A percentile compares a stretch with the other conserved stretches of the same genome.
Conservation (phyloP, 2,329 filamentous ascomycete species). For the Exophiala oligosperma region DNA sequence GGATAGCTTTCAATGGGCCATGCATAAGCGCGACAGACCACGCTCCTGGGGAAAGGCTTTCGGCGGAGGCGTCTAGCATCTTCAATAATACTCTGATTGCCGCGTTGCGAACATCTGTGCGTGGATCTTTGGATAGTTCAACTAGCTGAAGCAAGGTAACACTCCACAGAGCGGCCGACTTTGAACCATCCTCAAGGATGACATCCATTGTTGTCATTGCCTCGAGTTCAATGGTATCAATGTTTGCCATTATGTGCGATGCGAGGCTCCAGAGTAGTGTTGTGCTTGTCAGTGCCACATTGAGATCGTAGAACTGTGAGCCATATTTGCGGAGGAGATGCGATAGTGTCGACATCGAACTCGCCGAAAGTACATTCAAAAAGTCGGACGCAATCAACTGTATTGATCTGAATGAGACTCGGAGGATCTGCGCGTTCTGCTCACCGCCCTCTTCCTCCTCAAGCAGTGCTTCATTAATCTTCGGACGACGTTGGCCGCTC, state of each 20-base stretch:
- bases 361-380: constrained; percentile 68
- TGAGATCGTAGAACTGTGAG: constrained; percentile 85
- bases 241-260: constrained; percentile 37
- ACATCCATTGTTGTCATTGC: constrained; percentile 5
- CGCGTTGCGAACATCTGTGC: constrained; percentile 50
- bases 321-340: constrained; percentile 89
- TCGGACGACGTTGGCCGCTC: neutral
- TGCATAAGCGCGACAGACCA: constrained; percentile 51
- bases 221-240: constrained; percentile 15
- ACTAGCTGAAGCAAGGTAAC: constrained; percentile 29
- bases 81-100: constrained; percentile 87
- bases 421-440: constrained; percentile 59
- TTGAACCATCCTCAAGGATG: neutral
- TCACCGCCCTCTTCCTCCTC: constrained; percentile 12
- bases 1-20: constrained; percentile 13
- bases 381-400: constrained; percentile 97
- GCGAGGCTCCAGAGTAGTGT: constrained; percentile 97
- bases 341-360: constrained; percentile 74
- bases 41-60: constrained; percentile 48
- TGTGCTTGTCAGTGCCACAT: constrained; percentile 90
- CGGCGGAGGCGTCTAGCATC: constrained; percentile 89
- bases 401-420: constrained; percentile 83
- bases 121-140: constrained; percentile 41
- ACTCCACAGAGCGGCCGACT: constrained; percentile 21
- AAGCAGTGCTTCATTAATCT: constrained; percentile 34